These are phyloP conservation scores for Arthroderma uncinatum DNA, from an alignment of 2,329 filamentous ascomycete genomes.

Conservation along the genomic window DNA sequence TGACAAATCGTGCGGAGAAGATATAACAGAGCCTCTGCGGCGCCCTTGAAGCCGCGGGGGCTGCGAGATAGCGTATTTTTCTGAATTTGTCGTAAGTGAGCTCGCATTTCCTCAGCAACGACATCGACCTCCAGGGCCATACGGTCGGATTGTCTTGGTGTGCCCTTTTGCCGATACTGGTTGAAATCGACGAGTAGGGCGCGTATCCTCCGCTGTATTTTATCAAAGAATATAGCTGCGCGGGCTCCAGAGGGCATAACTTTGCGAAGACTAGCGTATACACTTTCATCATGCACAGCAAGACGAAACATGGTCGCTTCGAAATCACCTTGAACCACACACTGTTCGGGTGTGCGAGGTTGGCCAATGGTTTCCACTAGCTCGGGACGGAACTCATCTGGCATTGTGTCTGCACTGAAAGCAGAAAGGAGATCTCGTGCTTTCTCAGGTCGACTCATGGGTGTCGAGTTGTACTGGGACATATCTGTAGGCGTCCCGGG, in stretches of 20 bases:
- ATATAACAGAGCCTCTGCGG: slow-evolving; percentile 28
- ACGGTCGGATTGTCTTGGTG: slow-evolving; percentile 17
- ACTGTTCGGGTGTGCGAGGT: slow-evolving; percentile 29
- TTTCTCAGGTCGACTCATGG: slow-evolving; percentile 30
- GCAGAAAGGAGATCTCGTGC: slow-evolving; percentile 38
- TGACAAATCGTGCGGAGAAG: slow-evolving; percentile 29
- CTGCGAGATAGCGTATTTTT: slow-evolving; percentile 25
- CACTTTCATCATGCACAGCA: slow-evolving; percentile 34
- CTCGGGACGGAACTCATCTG: slow-evolving; percentile 33
- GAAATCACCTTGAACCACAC: slow-evolving; percentile 36
- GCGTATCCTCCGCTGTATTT: slow-evolving; percentile 27
- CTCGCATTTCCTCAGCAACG: slow-evolving; percentile 25
- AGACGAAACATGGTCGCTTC: slow-evolving; percentile 37
- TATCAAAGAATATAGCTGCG: slow-evolving; percentile 36
- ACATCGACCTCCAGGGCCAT: slow-evolving; percentile 21
- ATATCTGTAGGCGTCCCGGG: slow-evolving; percentile 13
- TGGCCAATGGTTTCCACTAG: slow-evolving; percentile 27
- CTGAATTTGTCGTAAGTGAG: slow-evolving; percentile 23
- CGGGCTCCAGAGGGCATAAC: slow-evolving; percentile 33
- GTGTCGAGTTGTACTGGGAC: slow-evolving; percentile 7
- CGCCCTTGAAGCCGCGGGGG: slow-evolving; percentile 29
- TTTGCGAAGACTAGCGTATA: slow-evolving; percentile 33
- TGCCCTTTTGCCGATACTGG: slow-evolving; percentile 28
- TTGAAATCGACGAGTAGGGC: slow-evolving; percentile 31
- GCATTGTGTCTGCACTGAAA: slow-evolving; percentile 30